These are phyloP conservation scores for Yamadazyma olivae DNA, from an alignment of 805 yeast genomes.

Conservation along the genomic window DNA sequence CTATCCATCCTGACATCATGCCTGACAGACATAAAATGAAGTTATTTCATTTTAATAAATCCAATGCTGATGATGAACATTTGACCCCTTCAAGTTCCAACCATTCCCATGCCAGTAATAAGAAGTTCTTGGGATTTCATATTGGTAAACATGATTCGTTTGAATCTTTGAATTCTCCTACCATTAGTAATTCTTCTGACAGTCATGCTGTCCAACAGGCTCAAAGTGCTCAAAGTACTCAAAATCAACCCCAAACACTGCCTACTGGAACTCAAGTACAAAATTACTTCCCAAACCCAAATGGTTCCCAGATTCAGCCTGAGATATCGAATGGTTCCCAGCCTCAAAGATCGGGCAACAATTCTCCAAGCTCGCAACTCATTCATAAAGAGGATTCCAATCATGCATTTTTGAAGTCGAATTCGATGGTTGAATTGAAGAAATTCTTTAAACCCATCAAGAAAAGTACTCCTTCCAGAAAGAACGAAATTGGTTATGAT, in stretches of 20 bases:
- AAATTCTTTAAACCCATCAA: conserved; percentile 65
- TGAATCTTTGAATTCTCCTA: conserved; percentile 35
- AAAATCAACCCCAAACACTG: no score
- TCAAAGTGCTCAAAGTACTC: not conserved
- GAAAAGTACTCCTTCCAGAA: conserved; percentile 19
- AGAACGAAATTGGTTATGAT: conserved; percentile 17
- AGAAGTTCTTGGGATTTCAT: conserved; percentile 39
- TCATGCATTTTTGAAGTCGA: conserved; percentile 32
- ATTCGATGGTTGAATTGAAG: conserved; percentile 69
- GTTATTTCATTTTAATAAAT: conserved; percentile 37
- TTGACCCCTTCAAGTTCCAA: conserved; percentile 31
- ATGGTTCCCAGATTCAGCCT: not conserved
- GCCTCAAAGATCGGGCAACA: conserved; percentile 6
- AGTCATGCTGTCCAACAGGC: conserved; percentile 10
- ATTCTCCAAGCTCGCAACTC: conserved; percentile 11
- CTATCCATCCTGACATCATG: no score
- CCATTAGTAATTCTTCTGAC: conserved; percentile 30
- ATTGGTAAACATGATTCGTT: conserved; percentile 41
- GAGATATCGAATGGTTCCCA: not conserved
- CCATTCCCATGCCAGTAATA: conserved; percentile 17
- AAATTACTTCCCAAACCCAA: not conserved
- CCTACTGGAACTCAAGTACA: not conserved
- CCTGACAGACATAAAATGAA: conserved; percentile 44
- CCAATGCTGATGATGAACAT: conserved; percentile 17
- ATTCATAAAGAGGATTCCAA: conserved; percentile 22